These are phyloP conservation scores for Dacryopinax primogenitus DNA, from an alignment of 768 basidiomycete species.

Conservation along the genomic window DNA sequence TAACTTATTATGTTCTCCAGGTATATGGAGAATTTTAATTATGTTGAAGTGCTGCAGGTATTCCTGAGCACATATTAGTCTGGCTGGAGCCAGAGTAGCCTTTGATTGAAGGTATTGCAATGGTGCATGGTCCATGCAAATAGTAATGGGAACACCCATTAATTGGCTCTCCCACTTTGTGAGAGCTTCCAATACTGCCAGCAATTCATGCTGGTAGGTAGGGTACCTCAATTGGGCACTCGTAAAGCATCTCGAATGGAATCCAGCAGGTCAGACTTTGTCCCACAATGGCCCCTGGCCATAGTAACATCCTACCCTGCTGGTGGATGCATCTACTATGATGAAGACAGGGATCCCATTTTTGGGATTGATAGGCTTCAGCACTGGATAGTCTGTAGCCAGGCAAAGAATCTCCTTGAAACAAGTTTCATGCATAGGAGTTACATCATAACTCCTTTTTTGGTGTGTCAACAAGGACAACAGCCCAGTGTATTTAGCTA, in stretches of 20 bases:
- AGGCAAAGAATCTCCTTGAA: neutral
- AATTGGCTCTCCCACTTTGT: neutral
- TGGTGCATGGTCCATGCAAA: neutral
- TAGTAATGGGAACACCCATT: neutral
- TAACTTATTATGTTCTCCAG: neutral
- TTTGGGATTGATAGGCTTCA: neutral
- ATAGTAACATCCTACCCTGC: neutral
- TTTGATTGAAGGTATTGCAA: neutral
- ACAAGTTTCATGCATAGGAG: neutral
- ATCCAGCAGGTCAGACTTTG: conserved; percentile 13
- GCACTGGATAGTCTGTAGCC: neutral
- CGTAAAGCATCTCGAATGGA: conserved; percentile 17
- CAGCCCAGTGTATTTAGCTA: neutral
- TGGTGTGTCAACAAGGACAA: neutral
- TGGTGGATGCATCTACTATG: neutral
- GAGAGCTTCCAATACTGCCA: conserved; percentile 12
- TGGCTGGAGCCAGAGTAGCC: neutral
- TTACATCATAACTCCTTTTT: neutral
- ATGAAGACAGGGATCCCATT: neutral
- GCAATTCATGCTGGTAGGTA: conserved; percentile 15
- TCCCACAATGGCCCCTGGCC: neutral
- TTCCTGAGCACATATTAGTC: neutral
- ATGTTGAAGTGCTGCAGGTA: neutral
- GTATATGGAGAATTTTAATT: neutral
- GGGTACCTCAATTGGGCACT: conserved; percentile 13